A percentile compares a stretch with the other conserved stretches of the same genome.
phyloP scores from a whole-genome alignment of 192 early-diverging fungal species.

The Backusella morwellensis region DNA sequence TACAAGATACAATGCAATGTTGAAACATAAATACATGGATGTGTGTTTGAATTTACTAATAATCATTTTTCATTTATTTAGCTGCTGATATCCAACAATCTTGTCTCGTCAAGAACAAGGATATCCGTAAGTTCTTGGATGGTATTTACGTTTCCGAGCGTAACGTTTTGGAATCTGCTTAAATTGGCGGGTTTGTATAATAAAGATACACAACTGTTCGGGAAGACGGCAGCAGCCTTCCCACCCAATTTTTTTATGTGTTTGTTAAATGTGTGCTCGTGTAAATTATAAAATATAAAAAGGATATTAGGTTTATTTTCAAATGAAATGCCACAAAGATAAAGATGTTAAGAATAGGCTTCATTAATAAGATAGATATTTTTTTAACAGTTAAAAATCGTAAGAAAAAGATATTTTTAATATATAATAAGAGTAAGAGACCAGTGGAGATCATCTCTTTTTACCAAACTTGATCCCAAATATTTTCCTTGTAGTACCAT shows the following conservation, averaged over 20 bases:
- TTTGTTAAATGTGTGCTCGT: background rate
- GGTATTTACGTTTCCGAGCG: slow-evolving; percentile 46
- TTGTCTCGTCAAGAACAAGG: slow-evolving; percentile 94
- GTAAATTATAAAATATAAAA: background rate
- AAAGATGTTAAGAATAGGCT: too few species aligned
- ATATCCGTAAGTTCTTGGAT: slow-evolving; percentile 92
- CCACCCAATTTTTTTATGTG: slow-evolving; percentile 28
- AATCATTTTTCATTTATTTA: background rate
- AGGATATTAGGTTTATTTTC: background rate
- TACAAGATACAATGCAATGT: background rate
- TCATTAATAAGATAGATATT: background rate
- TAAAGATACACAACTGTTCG: slow-evolving; percentile 34
- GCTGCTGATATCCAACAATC: slow-evolving; percentile 96
- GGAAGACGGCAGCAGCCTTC: slow-evolving; percentile 34
- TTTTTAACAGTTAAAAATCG: background rate
- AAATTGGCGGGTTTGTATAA: slow-evolving; percentile 17
- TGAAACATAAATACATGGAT: too few species aligned
- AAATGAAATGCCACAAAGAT: background rate
- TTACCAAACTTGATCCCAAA: slow-evolving; percentile 4
- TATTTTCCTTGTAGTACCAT: slow-evolving; percentile 10
- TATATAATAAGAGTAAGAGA: background rate
- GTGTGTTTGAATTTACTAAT: background rate
- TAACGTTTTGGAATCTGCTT: slow-evolving; percentile 32
- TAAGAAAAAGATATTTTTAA: background rate
- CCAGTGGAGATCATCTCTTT: background rate